Percentiles rank a stretch among this genome's conserved stretches.
Evolutionary conservation across 768 basidiomycete genomes (phyloP).

Genomic region (Boletales sp.): DNA sequence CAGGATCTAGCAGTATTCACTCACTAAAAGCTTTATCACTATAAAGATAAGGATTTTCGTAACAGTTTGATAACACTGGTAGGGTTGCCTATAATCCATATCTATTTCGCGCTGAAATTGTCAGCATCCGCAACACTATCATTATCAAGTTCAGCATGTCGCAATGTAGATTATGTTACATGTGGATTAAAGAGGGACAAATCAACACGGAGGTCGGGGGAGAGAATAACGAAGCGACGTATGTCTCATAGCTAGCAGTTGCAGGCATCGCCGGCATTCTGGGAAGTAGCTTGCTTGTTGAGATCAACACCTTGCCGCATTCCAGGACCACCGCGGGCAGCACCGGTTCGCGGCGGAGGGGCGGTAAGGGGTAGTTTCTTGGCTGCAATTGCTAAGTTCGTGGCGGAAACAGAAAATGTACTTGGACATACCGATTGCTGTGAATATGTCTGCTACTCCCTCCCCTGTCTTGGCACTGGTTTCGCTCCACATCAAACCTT

Average conservation of each 20-base stretch:
- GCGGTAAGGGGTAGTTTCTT: constrained; percentile 87
- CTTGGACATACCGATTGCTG: constrained; percentile 66
- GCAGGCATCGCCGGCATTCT: constrained; percentile 60
- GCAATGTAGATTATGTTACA: constrained; percentile 31
- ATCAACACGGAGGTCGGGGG: constrained; percentile 8
- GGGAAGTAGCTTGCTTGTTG: constrained; percentile 56
- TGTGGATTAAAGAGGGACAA: constrained; percentile 15
- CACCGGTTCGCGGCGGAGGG: constrained; percentile 55
- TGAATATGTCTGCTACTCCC: constrained; percentile 83
- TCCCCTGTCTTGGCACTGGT: constrained; percentile 89
- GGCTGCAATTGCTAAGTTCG: constrained; percentile 41
- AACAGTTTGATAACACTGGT: too few relatives aligned
- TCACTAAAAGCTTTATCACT: too few relatives aligned
- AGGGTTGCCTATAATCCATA: not conserved
- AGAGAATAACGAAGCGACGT: constrained; percentile 1
- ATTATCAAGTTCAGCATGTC: constrained; percentile 29
- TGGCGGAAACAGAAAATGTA: not conserved
- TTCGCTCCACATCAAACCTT: constrained; percentile 91
- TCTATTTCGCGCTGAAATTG: constrained; percentile 7
- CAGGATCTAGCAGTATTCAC: too few relatives aligned
- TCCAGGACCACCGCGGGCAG: constrained; percentile 48
- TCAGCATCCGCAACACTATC: constrained; percentile 10
- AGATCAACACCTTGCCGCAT: constrained; percentile 73
- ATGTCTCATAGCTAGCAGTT: constrained; percentile 54
- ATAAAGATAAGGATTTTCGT: too few relatives aligned